phyloP scores from a whole-genome alignment of 305 asterid genomes.

The Fraxinus floribunda region DNA sequence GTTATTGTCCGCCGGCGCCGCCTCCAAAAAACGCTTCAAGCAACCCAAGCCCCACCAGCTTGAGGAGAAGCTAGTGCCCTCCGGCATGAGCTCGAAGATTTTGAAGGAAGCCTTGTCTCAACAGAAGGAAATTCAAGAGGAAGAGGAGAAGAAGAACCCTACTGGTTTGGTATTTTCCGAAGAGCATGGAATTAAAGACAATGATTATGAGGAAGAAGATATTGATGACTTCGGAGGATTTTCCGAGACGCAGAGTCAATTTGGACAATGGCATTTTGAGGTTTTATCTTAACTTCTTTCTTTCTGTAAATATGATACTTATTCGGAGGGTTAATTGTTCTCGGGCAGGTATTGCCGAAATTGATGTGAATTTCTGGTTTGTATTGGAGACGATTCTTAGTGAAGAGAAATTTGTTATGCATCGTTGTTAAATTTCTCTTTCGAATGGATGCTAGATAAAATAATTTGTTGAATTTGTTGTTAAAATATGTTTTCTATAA shows the following conservation, averaged over 20 bases:
- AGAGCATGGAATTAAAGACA: conserved; percentile 31
- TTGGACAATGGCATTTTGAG: conserved; percentile 59
- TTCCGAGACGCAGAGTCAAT: conserved; percentile 67
- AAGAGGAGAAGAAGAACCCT: conserved; percentile 50
- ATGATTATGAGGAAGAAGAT: conserved; percentile 51
- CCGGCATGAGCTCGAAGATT: conserved; percentile 72
- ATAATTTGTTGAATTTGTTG: not conserved
- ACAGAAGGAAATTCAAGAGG: conserved; percentile 79
- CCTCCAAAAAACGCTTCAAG: conserved; percentile 59
- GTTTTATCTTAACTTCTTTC: conserved; percentile 19
- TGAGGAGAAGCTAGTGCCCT: conserved; percentile 53
- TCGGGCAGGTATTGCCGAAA: not conserved
- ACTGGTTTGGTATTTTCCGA: conserved; percentile 28
- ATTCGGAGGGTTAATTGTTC: not conserved
- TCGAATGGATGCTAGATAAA: not conserved
- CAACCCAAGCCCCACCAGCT: conserved; percentile 73
- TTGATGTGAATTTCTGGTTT: not conserved
- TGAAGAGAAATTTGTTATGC: not conserved
- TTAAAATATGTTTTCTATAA: not conserved
- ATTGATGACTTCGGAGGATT: conserved; percentile 67
- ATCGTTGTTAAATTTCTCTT: not conserved
- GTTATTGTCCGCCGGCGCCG: conserved; percentile 37
- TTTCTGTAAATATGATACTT: not conserved
- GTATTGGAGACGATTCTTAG: not conserved
- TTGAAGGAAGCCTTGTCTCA: conserved; percentile 70